Conservation (phyloP, 768 basidiomycete genomes). For the Mrakia hoshinonis region DNA sequence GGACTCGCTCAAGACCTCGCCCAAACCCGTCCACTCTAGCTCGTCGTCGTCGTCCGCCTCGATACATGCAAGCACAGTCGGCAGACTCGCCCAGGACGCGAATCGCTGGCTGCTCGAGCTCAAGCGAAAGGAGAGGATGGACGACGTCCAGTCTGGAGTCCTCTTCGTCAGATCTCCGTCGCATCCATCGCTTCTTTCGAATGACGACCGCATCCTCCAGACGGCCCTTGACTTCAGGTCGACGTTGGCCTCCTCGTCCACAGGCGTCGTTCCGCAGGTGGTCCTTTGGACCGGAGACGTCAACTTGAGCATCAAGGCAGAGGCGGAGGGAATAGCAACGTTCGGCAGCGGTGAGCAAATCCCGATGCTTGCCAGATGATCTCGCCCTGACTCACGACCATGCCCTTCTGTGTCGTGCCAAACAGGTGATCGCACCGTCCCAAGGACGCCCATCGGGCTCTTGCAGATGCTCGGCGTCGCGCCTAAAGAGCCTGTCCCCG, state of each 20-base stretch:
- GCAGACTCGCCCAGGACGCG: background rate
- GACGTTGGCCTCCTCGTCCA: background rate
- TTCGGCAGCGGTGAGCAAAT: background rate
- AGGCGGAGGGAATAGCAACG: background rate
- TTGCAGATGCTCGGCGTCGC: background rate
- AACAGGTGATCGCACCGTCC: background rate
- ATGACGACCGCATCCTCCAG: background rate
- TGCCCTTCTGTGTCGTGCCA: no score
- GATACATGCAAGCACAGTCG: background rate
- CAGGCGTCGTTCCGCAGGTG: background rate
- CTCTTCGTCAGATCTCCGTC: background rate
- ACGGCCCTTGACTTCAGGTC: background rate
- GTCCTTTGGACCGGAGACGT: background rate
- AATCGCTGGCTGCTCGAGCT: background rate
- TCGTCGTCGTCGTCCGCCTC: background rate
- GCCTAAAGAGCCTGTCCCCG: background rate
- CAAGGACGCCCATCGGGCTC: background rate
- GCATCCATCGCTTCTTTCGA: background rate
- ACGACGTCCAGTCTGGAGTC: background rate
- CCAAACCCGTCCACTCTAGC: constrained; percentile 1
- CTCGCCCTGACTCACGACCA: no score
- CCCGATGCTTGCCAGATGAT: no score
- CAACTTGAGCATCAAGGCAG: background rate
- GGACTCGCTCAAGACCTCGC: background rate
- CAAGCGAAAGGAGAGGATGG: background rate